Evolutionary conservation across 2,329 filamentous ascomycete genomes (phyloP), one percentile per base, ranked within the genome.

Genomic region (Pyrenophora teres): DNA sequence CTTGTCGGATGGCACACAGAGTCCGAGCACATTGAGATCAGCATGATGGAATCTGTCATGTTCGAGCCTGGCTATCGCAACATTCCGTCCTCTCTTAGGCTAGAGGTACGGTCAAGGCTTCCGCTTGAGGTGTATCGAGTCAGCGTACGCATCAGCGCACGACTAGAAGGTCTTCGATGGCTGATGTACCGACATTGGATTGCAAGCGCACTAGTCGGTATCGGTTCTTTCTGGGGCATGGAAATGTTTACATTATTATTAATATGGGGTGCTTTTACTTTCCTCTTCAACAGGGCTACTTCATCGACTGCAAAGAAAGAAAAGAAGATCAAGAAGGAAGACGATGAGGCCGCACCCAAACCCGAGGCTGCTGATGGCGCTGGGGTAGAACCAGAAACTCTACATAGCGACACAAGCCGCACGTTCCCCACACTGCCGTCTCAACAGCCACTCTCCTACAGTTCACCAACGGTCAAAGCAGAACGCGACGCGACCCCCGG

Each of bases 161-260:
- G 85, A 46, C 85, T 97, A 58, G 81, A 82, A 9, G 93, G 93
- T 0, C 72, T 97, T 54, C 79, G 83, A 70, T 83, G 75, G 60
- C 65, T 92, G 48, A 96, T 99, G 89, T 94, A 94, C 65, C 86
- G 90, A 55, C 87, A 93, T 76, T 85, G 88, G 10, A 66, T 94
- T 31, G 71, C 85, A 1, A 86, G 86, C 4, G 92, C 91, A 52
- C 45, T 88, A 0, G 65, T 87, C 0, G 88, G 92, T 64, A 89
- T 87, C 0, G 73, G 78, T 0, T 62, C 83, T 0, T 97, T 97
- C 73, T 97, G 92, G 91, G 69, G 77, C 1, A 83, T 85, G 10
- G 91, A 93, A 67, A 80, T 95, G 64, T 58, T 85, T 0, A 87
- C 87, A 36, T 83, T 89, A 70, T 77, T 80, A 1, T 32, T 86